These are phyloP conservation scores for Saxispiralis lemnorum DNA, from an alignment of 495 filamentous ascomycete species.

Conservation along the genomic window DNA sequence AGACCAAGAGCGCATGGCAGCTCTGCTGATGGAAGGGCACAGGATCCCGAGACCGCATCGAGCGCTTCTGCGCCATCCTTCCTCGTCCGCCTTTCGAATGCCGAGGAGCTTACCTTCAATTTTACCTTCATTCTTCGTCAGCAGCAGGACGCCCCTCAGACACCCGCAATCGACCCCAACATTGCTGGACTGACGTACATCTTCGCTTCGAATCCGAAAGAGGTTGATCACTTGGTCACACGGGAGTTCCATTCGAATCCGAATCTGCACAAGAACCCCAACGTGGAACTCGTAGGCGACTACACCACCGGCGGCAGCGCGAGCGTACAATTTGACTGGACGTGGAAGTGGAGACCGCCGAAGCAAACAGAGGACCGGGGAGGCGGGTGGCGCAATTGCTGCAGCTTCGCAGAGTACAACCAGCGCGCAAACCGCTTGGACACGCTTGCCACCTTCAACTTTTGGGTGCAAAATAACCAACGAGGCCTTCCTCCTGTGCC, in stretches of 20 bases:
- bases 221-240: slow-evolving; percentile 84
- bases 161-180: slow-evolving; percentile 43
- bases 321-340: slow-evolving; percentile 84
- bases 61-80: slow-evolving; percentile 46
- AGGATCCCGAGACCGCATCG: slow-evolving; percentile 63
- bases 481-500: slow-evolving; percentile 7
- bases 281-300: slow-evolving; percentile 82
- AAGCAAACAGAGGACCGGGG: slow-evolving; percentile 66
- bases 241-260: slow-evolving; percentile 93
- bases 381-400: slow-evolving; percentile 86
- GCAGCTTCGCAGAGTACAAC: slow-evolving; percentile 92
- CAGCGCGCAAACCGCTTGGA: slow-evolving; percentile 75
- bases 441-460: slow-evolving; percentile 78
- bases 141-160: slow-evolving; percentile 16
- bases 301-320: slow-evolving; percentile 62
- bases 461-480: slow-evolving; percentile 59
- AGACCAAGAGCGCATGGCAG: too few relatives aligned
- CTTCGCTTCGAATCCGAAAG: slow-evolving; percentile 64
- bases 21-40: neutral
- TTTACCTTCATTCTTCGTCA: slow-evolving; percentile 84
- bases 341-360: slow-evolving; percentile 90
- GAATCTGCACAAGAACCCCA: slow-evolving; percentile 91
- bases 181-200: slow-evolving; percentile 86
- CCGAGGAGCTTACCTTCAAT: slow-evolving; percentile 77
- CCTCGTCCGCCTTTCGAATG: slow-evolving; percentile 70